Evolutionary conservation across 768 basidiomycete genomes (phyloP), one percentile per base, ranked within the genome.

Genomic region (Suillus sp.): DNA sequence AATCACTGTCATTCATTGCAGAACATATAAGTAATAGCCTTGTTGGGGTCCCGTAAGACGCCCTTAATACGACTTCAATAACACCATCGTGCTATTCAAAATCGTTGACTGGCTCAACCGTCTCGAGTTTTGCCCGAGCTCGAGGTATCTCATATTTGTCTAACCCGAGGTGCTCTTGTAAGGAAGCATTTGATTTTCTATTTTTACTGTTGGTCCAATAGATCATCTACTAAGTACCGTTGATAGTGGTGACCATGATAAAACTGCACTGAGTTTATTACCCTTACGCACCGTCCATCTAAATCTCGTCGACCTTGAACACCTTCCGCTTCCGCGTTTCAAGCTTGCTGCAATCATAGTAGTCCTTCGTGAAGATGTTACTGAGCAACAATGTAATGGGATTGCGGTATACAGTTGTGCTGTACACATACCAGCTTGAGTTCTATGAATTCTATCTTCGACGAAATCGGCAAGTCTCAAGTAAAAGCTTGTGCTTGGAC

Each of bases 401-500:
- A 25, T 22, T 13, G 22, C n/a, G 22, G 14, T 47, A 22, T 47
- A 22, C n/a, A n/a, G n/a, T n/a, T n/a, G n/a, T n/a, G n/a, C n/a
- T n/a, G n/a, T n/a, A n/a, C 14, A 8, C 8, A 16, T 55, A 35
- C 22, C 11, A 25, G 8, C 35, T 37, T 38, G 2, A 38, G 9
- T 37, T 32, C 7, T 16, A 16, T 16, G 25, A 30, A 9, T 1
- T 3, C 22, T n/a, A 20, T 51, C 51, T 27, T 50, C 30, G 10
- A 34, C 2, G 20, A 20, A 20, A 2, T 53, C 51, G 10, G 10
- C 11, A 27, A 40, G 37, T 18, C 37, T 57, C 55, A 57, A 40
- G 65, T 53, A 61, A 77, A 76, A 20, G 74, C 75, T 63, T 71
- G 67, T 1, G 75, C 74, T 51, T 75, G 75, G 8, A 77, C 62